Percentiles rank a stretch among this genome's conserved stretches.
Evolutionary conservation across 2,329 filamentous ascomycete species (phyloP).

Genomic region (Penicillium sp.): DNA sequence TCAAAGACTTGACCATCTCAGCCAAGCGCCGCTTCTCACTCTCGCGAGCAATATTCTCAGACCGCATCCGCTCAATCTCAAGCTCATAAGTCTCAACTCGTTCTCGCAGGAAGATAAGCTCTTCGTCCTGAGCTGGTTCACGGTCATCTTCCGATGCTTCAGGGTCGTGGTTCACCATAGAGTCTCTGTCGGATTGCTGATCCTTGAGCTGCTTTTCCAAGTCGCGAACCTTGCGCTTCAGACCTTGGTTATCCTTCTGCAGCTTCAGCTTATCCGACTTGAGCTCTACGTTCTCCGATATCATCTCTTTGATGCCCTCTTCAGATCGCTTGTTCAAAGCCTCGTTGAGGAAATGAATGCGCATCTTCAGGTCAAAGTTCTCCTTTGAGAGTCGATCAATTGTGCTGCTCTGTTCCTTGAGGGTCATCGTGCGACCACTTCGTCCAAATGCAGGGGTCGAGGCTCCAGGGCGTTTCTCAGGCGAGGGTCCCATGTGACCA

Average conservation of each 20-base stretch:
- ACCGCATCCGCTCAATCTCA: constrained; percentile 78
- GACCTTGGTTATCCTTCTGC: constrained; percentile 84
- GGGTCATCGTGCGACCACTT: constrained; percentile 72
- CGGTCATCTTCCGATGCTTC: constrained; percentile 49
- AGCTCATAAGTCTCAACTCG: constrained; percentile 80
- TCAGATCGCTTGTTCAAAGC: constrained; percentile 90
- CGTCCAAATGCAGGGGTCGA: constrained; percentile 55
- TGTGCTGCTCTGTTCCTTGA: constrained; percentile 97
- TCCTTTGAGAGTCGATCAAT: constrained; percentile 96
- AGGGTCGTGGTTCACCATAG: constrained; percentile 46
- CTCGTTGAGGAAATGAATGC: constrained; percentile 95
- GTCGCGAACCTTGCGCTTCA: constrained; percentile 80
- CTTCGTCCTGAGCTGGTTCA: constrained; percentile 68
- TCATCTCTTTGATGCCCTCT: constrained; percentile 96
- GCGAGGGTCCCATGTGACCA: constrained; percentile 58
- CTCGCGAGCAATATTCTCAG: constrained; percentile 76
- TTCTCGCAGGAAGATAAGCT: constrained; percentile 81
- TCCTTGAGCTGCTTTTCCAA: constrained; percentile 76
- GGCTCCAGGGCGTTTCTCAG: constrained; percentile 59
- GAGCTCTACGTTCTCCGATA: constrained; percentile 93
- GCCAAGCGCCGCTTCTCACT: constrained; percentile 83
- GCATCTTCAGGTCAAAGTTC: constrained; percentile 96
- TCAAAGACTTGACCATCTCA: constrained; percentile 72
- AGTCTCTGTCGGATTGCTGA: constrained; percentile 50
- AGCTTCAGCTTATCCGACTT: constrained; percentile 86